A percentile compares a stretch with the other conserved stretches of the same genome.
Evolutionary conservation across 2,329 filamentous ascomycete genomes (phyloP).

Genomic region (Colletotrichum sp.): DNA sequence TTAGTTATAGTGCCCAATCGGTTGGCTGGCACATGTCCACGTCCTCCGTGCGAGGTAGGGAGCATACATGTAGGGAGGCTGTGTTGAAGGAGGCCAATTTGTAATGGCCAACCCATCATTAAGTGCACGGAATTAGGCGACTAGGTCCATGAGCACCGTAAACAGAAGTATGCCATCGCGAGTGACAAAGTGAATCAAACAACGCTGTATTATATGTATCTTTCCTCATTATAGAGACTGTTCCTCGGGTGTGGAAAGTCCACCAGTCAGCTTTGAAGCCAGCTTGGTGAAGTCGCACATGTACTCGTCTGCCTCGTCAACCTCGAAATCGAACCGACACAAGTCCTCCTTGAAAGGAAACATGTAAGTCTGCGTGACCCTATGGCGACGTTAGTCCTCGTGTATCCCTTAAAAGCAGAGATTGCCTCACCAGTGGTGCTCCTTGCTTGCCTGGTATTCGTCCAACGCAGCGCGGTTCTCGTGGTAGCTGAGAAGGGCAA

Average conservation of each 20-base stretch:
- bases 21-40: neutral
- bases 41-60: too few species aligned
- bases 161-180: too few species aligned
- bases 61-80: too few species aligned
- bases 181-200: neutral
- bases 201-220: neutral
- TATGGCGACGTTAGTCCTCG: constrained; percentile 17
- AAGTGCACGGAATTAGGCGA: neutral
- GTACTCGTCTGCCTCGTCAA: constrained; percentile 18
- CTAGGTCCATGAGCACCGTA: accelerated
- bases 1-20: neutral
- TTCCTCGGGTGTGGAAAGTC: neutral
- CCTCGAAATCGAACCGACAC: constrained; percentile 50
- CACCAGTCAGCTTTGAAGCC: neutral
- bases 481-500: neutral
- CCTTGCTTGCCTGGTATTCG: neutral
- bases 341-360: constrained; percentile 50
- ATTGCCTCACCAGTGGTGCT: constrained; percentile 22
- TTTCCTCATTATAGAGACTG: neutral
- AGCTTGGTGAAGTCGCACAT: neutral
- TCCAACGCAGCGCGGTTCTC: neutral
- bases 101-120: accelerated
- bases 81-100: neutral
- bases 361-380: constrained; percentile 46
- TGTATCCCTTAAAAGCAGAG: accelerated